Evolutionary conservation across 2,329 filamentous ascomycete genomes (phyloP), one percentile per base, ranked within the genome.

Genomic region (Arthroderma uncinatum): DNA sequence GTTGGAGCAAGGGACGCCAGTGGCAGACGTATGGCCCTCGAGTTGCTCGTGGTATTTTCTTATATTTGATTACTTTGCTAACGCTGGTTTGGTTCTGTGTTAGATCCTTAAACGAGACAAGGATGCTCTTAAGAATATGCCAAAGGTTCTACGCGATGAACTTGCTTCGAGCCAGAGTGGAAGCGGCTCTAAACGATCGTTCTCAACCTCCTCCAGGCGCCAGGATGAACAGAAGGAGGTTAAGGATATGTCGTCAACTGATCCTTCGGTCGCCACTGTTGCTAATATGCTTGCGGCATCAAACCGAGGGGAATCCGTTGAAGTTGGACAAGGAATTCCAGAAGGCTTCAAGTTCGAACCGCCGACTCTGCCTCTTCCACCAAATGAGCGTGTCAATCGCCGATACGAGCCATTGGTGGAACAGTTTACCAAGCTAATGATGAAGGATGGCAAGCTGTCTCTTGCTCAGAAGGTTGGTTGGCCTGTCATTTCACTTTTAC

Each of bases 401-500:
- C 83, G 93, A 66, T 95, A 97, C 69, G 87, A 96, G 68, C 83
- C 88, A 1, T 79, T 96, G 6, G 78, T 97, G 52, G 78, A 86
- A 62, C 93, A 96, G 75, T 79, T 97, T 65, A 95, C 90, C 16
- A 91, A 90, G 69, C 78, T 95, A 64, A 74, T 98, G 62, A 98
- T 97, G 92, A 78, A 79, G 65, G 82, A 97, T 72, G 93, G 93
- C 64, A 94, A 96, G 77, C 82, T 95, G 70, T 86, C 86, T 67
- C 80, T 82, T 70, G 93, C 93, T n/a, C 89, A 98, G 72, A 83
- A 84, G 76, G 90, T 95, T 79, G 48, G 65, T 53, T 54, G 54
- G 57, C 59, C 14, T 7, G 37, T 54, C 54, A 50, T 25, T n/a
- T 53, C 57, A 57, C n/a, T 25, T 56, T 57, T 60, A 36, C 53